These are phyloP conservation scores for Apostasia ramifera DNA, from an alignment of 106 monocot genomes.

Conservation along the genomic window DNA sequence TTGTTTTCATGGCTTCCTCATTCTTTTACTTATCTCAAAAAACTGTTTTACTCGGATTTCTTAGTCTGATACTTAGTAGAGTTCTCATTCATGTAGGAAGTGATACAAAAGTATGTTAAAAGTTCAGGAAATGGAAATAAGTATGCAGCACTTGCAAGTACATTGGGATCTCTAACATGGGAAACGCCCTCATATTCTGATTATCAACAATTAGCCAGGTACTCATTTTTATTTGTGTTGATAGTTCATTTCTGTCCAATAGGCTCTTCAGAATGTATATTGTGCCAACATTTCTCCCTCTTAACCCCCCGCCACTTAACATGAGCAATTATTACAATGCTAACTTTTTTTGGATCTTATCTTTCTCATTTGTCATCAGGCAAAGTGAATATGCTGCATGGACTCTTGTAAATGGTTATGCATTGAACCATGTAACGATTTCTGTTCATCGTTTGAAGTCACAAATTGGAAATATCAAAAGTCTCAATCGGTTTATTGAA, in stretches of 20 bases:
- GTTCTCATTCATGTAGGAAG: conserved; percentile 43
- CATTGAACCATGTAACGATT: conserved; percentile 93
- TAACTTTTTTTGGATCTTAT: not conserved
- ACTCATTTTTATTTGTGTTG: not conserved
- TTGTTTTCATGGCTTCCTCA: no score
- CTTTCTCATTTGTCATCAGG: conserved; percentile 24
- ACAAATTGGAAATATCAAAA: conserved; percentile 61
- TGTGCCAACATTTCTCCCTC: no score
- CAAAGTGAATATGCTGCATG: conserved; percentile 99
- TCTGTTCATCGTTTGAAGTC: conserved; percentile 88
- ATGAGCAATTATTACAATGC: not conserved
- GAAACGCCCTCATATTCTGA: conserved; percentile 76
- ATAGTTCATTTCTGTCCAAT: conserved; percentile 1
- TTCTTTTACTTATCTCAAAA: no score
- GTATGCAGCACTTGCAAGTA: conserved; percentile 86
- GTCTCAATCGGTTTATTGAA: conserved; percentile 75
- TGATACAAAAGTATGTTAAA: conserved; percentile 73
- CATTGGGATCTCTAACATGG: conserved; percentile 87
- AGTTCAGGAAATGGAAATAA: conserved; percentile 60
- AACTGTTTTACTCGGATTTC: no score
- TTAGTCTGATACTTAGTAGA: not conserved
- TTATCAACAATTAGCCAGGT: conserved; percentile 74
- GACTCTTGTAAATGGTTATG: conserved; percentile 99
- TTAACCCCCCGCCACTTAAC: no score
- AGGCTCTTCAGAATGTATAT: not conserved